These are phyloP conservation scores for Botryosphaeria agaves DNA, from an alignment of 2,329 filamentous ascomycete genomes.

Conservation along the genomic window DNA sequence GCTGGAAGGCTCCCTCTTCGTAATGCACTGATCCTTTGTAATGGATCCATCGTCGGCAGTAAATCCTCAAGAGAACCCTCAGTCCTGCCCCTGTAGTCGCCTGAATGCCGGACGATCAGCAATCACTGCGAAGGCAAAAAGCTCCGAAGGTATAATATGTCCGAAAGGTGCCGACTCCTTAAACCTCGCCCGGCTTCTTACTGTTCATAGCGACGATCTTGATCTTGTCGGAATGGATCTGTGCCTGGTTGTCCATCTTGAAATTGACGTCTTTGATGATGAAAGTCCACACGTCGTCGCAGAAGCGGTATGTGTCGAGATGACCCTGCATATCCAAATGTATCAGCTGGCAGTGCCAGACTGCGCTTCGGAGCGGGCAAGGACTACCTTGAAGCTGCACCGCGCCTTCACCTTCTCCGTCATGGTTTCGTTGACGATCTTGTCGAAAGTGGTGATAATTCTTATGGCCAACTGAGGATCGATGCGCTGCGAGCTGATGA, in stretches of 20 bases:
- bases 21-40: no score
- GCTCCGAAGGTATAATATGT: no score
- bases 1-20: no score
- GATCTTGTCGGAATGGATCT: slow-evolving; percentile 73
- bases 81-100: no score
- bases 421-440: slow-evolving; percentile 77
- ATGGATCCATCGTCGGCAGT: no score
- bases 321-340: slow-evolving; percentile 47
- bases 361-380: neutral
- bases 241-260: slow-evolving; percentile 74
- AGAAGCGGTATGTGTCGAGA: slow-evolving; percentile 96
- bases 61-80: no score
- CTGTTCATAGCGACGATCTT: slow-evolving; percentile 98
- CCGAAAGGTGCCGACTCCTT: slow-evolving; percentile 9
- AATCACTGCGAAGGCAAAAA: no score
- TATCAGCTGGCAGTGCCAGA: slow-evolving; percentile 6
- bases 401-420: slow-evolving; percentile 85
- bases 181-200: slow-evolving; percentile 51
- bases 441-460: slow-evolving; percentile 90
- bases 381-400: slow-evolving; percentile 77
- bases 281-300: slow-evolving; percentile 99
- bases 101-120: no score
- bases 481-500: slow-evolving; percentile 88
- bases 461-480: slow-evolving; percentile 98
- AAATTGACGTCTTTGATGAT: slow-evolving; percentile 98